Conservation (phyloP, 2,329 filamentous ascomycete species). For the Exophiala oligosperma region DNA sequence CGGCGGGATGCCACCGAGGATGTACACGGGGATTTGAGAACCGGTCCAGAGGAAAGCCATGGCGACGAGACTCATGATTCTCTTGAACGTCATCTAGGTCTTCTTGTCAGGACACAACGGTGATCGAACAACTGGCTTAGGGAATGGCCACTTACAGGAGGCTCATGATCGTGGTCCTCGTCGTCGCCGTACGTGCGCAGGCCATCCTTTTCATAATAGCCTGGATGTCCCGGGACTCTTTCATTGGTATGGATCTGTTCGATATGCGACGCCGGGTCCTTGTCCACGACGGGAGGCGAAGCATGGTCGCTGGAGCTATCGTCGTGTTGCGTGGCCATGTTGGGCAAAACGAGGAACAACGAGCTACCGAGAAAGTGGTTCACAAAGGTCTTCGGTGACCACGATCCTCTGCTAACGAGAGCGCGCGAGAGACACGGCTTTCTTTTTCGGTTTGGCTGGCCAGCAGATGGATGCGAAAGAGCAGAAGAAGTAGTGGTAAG, state of each 20-base stretch:
- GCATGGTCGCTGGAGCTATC: constrained; percentile 17
- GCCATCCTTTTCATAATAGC: constrained; percentile 51
- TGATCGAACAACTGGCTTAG: no score
- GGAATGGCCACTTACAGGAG: constrained; percentile 38
- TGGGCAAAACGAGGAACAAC: constrained; percentile 2
- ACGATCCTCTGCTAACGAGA: background rate
- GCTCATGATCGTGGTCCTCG: constrained; percentile 49
- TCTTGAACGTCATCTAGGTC: constrained; percentile 24
- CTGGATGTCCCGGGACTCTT: constrained; percentile 36
- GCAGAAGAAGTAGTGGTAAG: background rate
- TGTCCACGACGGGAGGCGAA: constrained; percentile 12
- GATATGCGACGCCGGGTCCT: constrained; percentile 31
- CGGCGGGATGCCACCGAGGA: constrained; percentile 53
- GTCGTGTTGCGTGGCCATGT: constrained; percentile 17
- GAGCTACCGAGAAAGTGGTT: background rate
- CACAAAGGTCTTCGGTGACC: background rate
- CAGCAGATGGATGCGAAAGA: background rate
- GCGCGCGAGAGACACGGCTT: background rate
- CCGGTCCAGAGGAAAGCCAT: constrained; percentile 64
- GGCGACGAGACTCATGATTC: constrained; percentile 53
- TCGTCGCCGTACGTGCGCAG: constrained; percentile 49
- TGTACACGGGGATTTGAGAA: constrained; percentile 59
- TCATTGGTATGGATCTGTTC: constrained; percentile 33
- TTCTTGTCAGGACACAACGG: no score
- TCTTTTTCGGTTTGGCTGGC: background rate